Conservation (phyloP, 2,329 filamentous ascomycete species). For the Microdochium paspali region DNA sequence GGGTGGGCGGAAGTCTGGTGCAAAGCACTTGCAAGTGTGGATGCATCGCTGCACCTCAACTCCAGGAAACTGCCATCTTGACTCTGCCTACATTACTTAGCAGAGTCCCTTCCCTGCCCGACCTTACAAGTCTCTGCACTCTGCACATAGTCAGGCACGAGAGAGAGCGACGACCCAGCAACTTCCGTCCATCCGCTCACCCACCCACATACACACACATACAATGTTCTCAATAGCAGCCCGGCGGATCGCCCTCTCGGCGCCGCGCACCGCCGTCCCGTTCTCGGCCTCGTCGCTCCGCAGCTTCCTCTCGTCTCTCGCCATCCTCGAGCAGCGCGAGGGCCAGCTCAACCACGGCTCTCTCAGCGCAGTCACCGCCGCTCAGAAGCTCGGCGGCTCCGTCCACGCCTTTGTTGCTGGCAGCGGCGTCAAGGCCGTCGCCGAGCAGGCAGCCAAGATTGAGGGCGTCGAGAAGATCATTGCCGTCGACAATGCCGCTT, state of each 20-base stretch:
- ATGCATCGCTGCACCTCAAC: no score
- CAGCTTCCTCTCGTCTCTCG: constrained; percentile 76
- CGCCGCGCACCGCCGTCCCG: constrained; percentile 13
- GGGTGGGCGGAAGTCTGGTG: no score
- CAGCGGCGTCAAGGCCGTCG: constrained; percentile 62
- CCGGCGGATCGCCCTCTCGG: constrained; percentile 13
- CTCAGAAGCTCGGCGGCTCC: constrained; percentile 74
- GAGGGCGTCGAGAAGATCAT: constrained; percentile 88
- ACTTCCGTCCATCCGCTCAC: no score
- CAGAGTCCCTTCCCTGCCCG: no score
- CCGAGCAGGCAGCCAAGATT: constrained; percentile 79
- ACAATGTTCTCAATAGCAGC: constrained; percentile 17
- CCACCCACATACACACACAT: neutral
- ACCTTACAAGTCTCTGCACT: no score
- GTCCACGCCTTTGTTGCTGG: constrained; percentile 87
- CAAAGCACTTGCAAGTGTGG: no score
- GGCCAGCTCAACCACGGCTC: constrained; percentile 79
- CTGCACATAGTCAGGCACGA: no score
- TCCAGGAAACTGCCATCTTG: no score
- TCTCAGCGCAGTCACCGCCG: constrained; percentile 76
- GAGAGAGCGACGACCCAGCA: no score
- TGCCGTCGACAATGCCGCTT: constrained; percentile 77
- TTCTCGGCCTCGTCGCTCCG: constrained; percentile 38
- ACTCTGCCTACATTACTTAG: neutral
- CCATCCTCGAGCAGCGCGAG: constrained; percentile 85